A percentile compares a stretch with the other conserved stretches of the same genome.
phyloP scores from a whole-genome alignment of 176 grass and related monocot species.

The Oryza punctata region DNA sequence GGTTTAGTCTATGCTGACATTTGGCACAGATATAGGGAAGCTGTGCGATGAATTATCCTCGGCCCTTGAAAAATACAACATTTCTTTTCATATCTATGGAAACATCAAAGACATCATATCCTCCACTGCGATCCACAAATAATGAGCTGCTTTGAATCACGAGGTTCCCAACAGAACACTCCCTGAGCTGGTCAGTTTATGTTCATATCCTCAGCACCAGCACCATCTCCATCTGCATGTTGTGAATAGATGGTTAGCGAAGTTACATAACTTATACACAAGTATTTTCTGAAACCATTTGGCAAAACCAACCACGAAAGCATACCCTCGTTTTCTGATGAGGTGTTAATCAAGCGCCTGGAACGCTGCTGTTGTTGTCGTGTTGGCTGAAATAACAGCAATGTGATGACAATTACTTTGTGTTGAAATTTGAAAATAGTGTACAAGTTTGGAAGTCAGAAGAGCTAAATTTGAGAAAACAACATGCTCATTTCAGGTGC shows the following conservation, averaged over 20 bases:
- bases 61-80: slow-evolving; percentile 1
- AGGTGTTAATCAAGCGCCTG: slow-evolving; percentile 66
- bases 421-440: not conserved
- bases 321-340: slow-evolving; percentile 75
- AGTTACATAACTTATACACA: not conserved
- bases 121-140: not conserved
- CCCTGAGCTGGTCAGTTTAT: slow-evolving; percentile 46
- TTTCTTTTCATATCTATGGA: slow-evolving; percentile 42
- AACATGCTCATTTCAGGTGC: not conserved
- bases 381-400: slow-evolving; percentile 65
- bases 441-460: not conserved
- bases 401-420: not conserved
- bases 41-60: slow-evolving; percentile 11
- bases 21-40: slow-evolving; percentile 5
- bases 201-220: slow-evolving; percentile 66
- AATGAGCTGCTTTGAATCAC: not conserved
- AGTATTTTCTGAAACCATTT: not conserved
- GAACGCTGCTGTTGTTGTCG: slow-evolving; percentile 76
- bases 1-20: slow-evolving; percentile 5
- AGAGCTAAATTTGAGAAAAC: slow-evolving; percentile 10
- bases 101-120: slow-evolving; percentile 6
- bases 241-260: not conserved
- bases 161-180: not conserved
- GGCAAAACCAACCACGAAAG: not conserved
- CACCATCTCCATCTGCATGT: slow-evolving; percentile 60